phyloP scores from a whole-genome alignment of 2,329 filamentous ascomycete species.

The Colletotrichum abscissum region DNA sequence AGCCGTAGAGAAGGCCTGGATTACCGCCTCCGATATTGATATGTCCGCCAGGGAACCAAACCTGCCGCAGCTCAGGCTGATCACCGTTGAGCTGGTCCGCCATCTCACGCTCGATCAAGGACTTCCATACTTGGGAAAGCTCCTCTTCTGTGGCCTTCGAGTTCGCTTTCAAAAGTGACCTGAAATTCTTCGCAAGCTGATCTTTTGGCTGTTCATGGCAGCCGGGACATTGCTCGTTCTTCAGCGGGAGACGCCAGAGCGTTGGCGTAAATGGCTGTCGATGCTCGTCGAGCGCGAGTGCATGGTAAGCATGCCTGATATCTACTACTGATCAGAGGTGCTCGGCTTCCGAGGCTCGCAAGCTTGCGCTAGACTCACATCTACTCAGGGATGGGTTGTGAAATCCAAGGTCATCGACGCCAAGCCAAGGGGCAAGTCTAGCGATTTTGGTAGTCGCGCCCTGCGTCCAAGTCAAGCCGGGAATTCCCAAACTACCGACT shows the following conservation, averaged over 20 bases:
- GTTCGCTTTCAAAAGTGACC: background rate
- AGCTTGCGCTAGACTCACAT: background rate
- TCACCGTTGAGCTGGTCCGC: background rate
- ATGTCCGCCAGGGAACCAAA: constrained; percentile 30
- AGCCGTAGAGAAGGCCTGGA: background rate
- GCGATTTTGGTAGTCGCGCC: background rate
- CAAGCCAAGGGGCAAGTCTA: background rate
- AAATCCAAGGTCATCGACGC: constrained; percentile 14
- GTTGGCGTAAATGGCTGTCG: background rate
- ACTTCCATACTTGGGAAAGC: background rate
- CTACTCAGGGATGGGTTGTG: constrained; percentile 11
- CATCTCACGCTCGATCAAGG: background rate
- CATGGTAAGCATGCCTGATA: constrained; percentile 14
- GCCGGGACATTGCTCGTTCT: background rate
- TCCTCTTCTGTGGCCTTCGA: background rate
- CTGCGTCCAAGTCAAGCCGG: background rate
- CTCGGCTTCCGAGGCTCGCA: fast-evolving
- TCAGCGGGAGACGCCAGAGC: background rate
- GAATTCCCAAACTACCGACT: constrained; percentile 28
- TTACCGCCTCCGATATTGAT: constrained; percentile 27
- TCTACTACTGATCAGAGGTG: background rate
- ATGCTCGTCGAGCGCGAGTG: constrained; percentile 19
- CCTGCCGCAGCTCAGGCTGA: background rate
- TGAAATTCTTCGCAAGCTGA: background rate
- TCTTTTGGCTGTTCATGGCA: no score